Conservation (phyloP, 768 basidiomycete species). For the Lactarius sanguifluus region DNA sequence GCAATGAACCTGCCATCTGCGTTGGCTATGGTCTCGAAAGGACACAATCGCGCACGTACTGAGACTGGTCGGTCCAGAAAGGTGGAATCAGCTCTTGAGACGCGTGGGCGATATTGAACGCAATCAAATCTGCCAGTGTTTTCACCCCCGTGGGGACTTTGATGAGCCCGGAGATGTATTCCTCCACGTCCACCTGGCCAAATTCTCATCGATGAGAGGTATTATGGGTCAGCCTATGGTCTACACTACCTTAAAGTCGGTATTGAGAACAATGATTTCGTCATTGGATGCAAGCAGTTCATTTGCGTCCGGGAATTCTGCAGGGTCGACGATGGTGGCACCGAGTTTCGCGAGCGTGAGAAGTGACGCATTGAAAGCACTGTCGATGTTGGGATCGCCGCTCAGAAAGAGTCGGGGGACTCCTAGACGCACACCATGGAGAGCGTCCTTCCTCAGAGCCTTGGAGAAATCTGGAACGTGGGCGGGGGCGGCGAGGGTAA, state of each 20-base stretch:
- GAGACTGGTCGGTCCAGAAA: constrained; percentile 40
- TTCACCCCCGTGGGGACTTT: constrained; percentile 58
- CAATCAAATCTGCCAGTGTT: constrained; percentile 56
- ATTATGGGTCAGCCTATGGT: too few relatives aligned
- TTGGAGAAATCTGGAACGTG: constrained; percentile 56
- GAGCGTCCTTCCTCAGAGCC: constrained; percentile 49
- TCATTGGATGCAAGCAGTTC: constrained; percentile 47
- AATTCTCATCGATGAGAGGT: background rate
- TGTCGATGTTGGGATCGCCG: constrained; percentile 32
- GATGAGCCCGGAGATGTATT: constrained; percentile 47
- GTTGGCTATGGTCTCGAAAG: background rate
- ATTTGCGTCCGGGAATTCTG: constrained; percentile 56
- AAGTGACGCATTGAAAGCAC: constrained; percentile 44
- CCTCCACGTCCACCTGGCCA: constrained; percentile 50
- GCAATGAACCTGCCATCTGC: constrained; percentile 32
- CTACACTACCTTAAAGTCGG: constrained; percentile 57
- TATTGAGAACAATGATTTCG: constrained; percentile 52
- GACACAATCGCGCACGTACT: constrained; percentile 29
- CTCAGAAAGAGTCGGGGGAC: constrained; percentile 43
- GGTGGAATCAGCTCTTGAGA: constrained; percentile 46
- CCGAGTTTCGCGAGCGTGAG: constrained; percentile 42
- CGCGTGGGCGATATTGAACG: constrained; percentile 54
- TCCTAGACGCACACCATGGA: constrained; percentile 48
- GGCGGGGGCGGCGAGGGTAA: constrained; percentile 46
- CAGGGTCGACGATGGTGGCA: constrained; percentile 60